These are phyloP conservation scores for Candida qinlingensis DNA, from an alignment of 805 yeast genomes.

Conservation along the genomic window DNA sequence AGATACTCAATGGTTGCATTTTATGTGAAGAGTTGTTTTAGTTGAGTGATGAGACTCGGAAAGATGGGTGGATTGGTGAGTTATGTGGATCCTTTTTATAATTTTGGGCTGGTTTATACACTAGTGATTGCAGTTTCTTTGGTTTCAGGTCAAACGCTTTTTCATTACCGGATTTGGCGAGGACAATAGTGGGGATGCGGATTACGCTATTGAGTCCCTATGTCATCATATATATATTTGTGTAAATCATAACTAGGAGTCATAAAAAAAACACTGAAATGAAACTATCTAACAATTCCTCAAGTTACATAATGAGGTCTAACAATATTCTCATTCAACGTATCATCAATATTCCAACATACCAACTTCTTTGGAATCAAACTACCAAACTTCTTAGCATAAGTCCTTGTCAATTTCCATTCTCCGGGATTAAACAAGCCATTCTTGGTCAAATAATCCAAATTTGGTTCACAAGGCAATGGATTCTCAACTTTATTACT, in stretches of 20 bases:
- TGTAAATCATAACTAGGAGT: too few relatives aligned
- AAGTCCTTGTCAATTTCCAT: slow-evolving; percentile 10
- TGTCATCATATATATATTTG: too few relatives aligned
- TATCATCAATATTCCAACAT: slow-evolving; percentile 12
- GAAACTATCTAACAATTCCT: neutral
- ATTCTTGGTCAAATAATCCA: slow-evolving; percentile 3
- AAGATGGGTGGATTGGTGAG: too few relatives aligned
- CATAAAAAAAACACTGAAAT: too few relatives aligned
- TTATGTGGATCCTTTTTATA: too few relatives aligned
- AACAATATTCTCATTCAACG: slow-evolving; percentile 2
- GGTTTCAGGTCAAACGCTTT: too few relatives aligned
- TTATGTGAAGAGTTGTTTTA: neutral
- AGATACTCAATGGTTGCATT: neutral
- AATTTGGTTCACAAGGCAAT: slow-evolving; percentile 2
- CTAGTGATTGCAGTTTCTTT: neutral
- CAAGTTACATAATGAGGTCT: slow-evolving; percentile 2
- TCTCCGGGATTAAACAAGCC: slow-evolving; percentile 9
- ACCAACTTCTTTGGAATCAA: slow-evolving; percentile 11
- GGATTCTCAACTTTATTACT: neutral
- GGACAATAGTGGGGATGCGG: too few relatives aligned
- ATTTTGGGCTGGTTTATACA: too few relatives aligned
- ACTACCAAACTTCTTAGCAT: slow-evolving; percentile 9
- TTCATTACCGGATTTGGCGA: too few relatives aligned
- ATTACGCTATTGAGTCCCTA: too few relatives aligned
- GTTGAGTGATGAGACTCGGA: neutral